A percentile compares a stretch with the other conserved stretches of the same genome.
Evolutionary conservation across 2,329 filamentous ascomycete species (phyloP).

Genomic region (Aspergillus thermomutatus): DNA sequence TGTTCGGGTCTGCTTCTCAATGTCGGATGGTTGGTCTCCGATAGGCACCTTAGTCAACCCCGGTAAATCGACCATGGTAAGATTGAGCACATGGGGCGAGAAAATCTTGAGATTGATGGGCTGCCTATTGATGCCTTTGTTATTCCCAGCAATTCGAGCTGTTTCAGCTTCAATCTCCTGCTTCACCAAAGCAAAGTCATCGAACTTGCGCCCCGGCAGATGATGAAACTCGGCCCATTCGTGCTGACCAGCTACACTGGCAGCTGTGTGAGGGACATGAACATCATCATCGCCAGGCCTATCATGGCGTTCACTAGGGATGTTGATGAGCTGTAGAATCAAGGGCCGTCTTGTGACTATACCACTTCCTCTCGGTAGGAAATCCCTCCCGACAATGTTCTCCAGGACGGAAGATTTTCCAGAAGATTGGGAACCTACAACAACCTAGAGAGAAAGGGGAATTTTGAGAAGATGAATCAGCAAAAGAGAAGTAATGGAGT

Average conservation of each 20-base stretch:
- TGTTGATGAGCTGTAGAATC: slow-evolving; percentile 97
- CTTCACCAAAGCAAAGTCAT: slow-evolving; percentile 89
- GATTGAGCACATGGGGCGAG: slow-evolving; percentile 91
- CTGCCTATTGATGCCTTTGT: slow-evolving; percentile 97
- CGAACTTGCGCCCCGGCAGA: slow-evolving; percentile 82
- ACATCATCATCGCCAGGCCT: slow-evolving; percentile 62
- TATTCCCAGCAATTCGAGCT: slow-evolving; percentile 86
- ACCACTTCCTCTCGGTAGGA: slow-evolving; percentile 90
- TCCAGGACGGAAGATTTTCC: slow-evolving; percentile 98
- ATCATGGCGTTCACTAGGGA: slow-evolving; percentile 71
- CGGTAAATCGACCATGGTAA: slow-evolving; percentile 93
- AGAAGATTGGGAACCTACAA: slow-evolving; percentile 96
- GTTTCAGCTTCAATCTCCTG: slow-evolving; percentile 98
- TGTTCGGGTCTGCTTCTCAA: slow-evolving; percentile 96
- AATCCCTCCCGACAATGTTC: slow-evolving; percentile 97
- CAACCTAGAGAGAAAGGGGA: slow-evolving; percentile 61
- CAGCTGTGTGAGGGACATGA: slow-evolving; percentile 71
- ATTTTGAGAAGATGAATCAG: slow-evolving; percentile 11
- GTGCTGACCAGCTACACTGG: slow-evolving; percentile 63
- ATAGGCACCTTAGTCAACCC: slow-evolving; percentile 98
- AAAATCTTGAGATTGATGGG: slow-evolving; percentile 99
- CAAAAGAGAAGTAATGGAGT: not conserved
- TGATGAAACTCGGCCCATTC: slow-evolving; percentile 97
- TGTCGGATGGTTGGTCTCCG: slow-evolving; percentile 93
- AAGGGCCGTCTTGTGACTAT: slow-evolving; percentile 93